phyloP scores from a whole-genome alignment of 2,329 filamentous ascomycete genomes.

The Fusarium coffeatum region DNA sequence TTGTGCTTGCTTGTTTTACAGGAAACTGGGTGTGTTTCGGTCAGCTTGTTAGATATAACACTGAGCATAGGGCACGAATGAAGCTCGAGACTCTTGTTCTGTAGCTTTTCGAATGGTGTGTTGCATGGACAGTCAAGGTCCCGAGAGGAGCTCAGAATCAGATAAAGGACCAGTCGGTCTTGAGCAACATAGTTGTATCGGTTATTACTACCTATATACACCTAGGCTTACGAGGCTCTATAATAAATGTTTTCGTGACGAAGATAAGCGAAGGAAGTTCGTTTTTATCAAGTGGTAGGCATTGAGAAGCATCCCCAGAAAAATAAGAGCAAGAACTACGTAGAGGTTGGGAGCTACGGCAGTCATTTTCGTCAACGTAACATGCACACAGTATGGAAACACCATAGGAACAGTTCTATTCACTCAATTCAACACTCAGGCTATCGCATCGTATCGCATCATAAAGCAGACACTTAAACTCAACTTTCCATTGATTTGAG shows the following conservation, averaged over 20 bases:
- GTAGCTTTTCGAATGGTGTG: not conserved
- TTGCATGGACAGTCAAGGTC: not conserved
- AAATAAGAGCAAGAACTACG: not conserved
- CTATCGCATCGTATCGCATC: slow-evolving; percentile 35
- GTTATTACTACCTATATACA: not conserved
- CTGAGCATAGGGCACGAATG: not conserved
- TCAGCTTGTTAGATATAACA: not conserved
- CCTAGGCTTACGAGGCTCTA: not conserved
- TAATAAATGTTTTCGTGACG: not conserved
- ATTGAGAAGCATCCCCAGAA: not conserved
- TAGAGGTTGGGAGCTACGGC: not conserved
- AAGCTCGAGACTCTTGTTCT: not conserved
- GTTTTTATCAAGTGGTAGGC: not conserved
- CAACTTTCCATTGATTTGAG: slow-evolving; percentile 17
- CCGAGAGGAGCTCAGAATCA: not conserved
- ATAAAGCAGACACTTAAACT: slow-evolving; percentile 28
- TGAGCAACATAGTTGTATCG: not conserved
- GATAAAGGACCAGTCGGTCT: not conserved
- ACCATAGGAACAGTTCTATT: not conserved
- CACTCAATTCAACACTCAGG: slow-evolving; percentile 36
- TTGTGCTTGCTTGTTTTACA: slow-evolving; percentile 6
- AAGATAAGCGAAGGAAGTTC: not conserved
- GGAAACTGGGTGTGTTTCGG: not conserved
- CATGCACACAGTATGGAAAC: not conserved
- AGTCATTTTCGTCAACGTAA: not conserved